phyloP scores from a whole-genome alignment of 805 yeast species.

The Pichia thaimueangensis region DNA sequence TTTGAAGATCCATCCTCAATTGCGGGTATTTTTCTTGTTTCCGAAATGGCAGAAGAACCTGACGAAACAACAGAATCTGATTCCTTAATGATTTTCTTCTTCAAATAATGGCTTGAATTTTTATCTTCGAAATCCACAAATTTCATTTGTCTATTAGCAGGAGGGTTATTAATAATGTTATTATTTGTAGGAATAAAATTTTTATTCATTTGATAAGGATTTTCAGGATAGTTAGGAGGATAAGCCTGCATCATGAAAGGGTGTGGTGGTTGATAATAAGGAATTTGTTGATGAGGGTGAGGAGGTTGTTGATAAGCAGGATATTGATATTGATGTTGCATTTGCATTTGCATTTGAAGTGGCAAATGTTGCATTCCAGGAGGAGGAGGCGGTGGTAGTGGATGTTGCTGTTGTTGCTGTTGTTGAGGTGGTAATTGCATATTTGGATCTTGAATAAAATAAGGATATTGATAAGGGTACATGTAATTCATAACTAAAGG shows the following conservation, averaged over 20 bases:
- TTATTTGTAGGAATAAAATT: not conserved
- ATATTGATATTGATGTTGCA: constrained; percentile 1
- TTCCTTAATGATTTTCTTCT: not conserved
- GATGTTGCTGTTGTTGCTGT: constrained; percentile 1
- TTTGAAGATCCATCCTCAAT: not conserved
- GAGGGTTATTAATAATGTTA: not conserved
- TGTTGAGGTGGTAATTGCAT: not conserved
- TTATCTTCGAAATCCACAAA: constrained; percentile 8
- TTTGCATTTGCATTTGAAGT: not conserved
- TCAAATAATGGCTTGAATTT: constrained; percentile 3
- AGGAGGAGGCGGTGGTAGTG: not conserved
- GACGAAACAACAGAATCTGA: not conserved
- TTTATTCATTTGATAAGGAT: constrained; percentile 7
- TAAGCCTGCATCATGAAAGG: constrained; percentile 4
- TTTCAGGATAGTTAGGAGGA: not conserved
- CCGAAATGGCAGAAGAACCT: not conserved
- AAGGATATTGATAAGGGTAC: constrained; percentile 1
- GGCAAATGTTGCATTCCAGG: not conserved
- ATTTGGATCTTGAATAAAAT: not conserved
- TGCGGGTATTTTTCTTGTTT: not conserved
- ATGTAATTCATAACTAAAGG: not conserved
- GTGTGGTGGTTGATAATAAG: constrained; percentile 16
- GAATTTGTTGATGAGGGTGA: constrained; percentile 21
- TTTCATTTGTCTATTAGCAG: not conserved
- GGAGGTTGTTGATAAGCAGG: constrained; percentile 1